Conservation (phyloP, 768 basidiomycete species). For the Mycena filopes region DNA sequence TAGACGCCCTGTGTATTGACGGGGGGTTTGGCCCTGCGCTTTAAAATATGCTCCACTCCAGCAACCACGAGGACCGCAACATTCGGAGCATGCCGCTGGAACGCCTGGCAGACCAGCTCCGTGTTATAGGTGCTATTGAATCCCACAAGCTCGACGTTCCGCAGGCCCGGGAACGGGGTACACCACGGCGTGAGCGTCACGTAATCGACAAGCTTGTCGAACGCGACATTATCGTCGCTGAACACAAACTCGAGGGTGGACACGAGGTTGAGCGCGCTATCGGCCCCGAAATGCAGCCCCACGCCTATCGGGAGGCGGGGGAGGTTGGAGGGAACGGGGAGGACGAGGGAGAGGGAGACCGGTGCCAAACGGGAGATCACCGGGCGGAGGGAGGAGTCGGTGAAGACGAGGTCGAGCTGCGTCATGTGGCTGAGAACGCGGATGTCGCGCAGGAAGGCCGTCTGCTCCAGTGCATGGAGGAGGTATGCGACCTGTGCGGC, state of each 20-base stretch:
- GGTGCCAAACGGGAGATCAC: constrained; percentile 20
- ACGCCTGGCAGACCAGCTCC: constrained; percentile 1
- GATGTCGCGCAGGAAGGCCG: constrained; percentile 10
- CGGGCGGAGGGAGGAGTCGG: constrained; percentile 20
- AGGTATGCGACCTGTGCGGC: constrained; percentile 27
- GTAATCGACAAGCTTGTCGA: constrained; percentile 10
- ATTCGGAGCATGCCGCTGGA: not conserved
- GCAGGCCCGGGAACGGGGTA: constrained; percentile 21
- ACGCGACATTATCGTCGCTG: not conserved
- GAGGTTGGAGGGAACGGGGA: constrained; percentile 15
- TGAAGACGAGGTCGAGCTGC: constrained; percentile 17
- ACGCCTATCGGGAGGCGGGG: constrained; percentile 2
- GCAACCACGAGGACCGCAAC: constrained; percentile 14
- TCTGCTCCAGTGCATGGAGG: constrained; percentile 17
- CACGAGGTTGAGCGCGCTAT: constrained; percentile 20
- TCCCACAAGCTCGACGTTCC: constrained; percentile 19
- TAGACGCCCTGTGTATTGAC: no score
- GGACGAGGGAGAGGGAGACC: constrained; percentile 17
- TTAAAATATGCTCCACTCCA: constrained; percentile 9
- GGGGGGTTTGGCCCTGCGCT: no score
- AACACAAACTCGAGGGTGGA: constrained; percentile 27
- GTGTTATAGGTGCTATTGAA: not conserved
- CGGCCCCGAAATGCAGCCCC: constrained; percentile 13
- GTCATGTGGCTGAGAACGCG: constrained; percentile 27
- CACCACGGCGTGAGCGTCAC: constrained; percentile 18